Percentiles rank a stretch among this genome's conserved stretches.
These are phyloP conservation scores for Lagenidium giganteum DNA, from an alignment of 352 stramenopile species.

Conservation along the genomic window DNA sequence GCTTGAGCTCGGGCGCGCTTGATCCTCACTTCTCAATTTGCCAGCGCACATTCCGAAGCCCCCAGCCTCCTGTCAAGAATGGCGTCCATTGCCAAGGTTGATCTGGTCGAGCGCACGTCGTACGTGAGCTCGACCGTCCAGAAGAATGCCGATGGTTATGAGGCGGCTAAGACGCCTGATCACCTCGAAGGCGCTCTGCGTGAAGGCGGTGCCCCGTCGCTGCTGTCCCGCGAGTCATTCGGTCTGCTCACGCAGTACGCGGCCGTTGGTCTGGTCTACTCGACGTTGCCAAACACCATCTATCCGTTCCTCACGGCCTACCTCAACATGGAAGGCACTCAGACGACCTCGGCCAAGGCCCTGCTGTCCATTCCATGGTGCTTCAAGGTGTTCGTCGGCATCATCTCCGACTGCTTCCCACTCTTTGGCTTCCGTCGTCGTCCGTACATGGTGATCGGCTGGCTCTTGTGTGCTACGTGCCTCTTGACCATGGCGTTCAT, in stretches of 20 bases:
- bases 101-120: constrained; percentile 16
- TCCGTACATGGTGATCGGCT: constrained; percentile 53
- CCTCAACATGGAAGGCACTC: constrained; percentile 40
- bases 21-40: too few relatives aligned
- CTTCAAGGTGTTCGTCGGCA: constrained; percentile 50
- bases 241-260: constrained; percentile 43
- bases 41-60: too few relatives aligned
- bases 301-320: constrained; percentile 47
- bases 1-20: too few relatives aligned
- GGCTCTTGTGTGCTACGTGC: constrained; percentile 27
- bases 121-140: constrained; percentile 9
- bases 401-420: constrained; percentile 42
- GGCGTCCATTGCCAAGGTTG: constrained; percentile 3
- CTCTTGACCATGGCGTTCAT: constrained; percentile 31
- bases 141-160: too few relatives aligned
- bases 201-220: constrained; percentile 18
- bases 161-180: too few relatives aligned
- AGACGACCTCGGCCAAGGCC: constrained; percentile 29
- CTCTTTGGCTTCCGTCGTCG: constrained; percentile 41
- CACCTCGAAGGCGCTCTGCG: constrained; percentile 24
- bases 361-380: constrained; percentile 47
- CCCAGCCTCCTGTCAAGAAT: too few relatives aligned
- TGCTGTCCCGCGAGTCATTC: constrained; percentile 28
- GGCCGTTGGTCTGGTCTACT: constrained; percentile 35
- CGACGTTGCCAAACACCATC: constrained; percentile 35